phyloP scores from a whole-genome alignment of 192 early-diverging fungal genomes.

The Coemansia pectinata region DNA sequence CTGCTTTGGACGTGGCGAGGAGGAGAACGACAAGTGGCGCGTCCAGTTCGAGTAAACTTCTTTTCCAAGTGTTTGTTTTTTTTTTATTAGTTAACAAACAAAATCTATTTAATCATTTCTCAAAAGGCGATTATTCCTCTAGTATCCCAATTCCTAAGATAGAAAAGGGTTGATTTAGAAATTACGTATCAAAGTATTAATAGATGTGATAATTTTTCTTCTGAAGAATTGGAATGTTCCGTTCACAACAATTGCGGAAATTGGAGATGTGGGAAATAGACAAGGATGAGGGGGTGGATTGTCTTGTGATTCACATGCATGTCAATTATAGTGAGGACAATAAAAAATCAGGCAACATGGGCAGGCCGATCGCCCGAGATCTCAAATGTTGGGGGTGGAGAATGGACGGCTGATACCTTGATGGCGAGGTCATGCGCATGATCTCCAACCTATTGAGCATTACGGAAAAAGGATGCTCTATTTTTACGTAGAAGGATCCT shows the following conservation, averaged over 20 bases:
- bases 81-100: slow-evolving; percentile 7
- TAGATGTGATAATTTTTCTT: neutral
- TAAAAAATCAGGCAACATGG: slow-evolving; percentile 6
- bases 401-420: neutral
- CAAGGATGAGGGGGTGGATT: neutral
- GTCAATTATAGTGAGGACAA: neutral
- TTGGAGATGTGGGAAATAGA: neutral
- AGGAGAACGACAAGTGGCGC: slow-evolving; percentile 62
- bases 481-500: slow-evolving; percentile 1
- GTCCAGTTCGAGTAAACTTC: slow-evolving; percentile 23
- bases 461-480: slow-evolving; percentile 1
- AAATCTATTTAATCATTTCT: neutral
- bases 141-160: neutral
- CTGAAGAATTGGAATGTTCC: neutral
- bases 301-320: neutral
- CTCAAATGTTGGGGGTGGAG: neutral
- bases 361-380: neutral
- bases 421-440: neutral
- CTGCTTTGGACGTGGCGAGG: slow-evolving; percentile 52
- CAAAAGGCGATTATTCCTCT: neutral
- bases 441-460: neutral
- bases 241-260: neutral
- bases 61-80: neutral
- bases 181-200: neutral
- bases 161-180: neutral